These are phyloP conservation scores for Boletales sp. DNA, from an alignment of 768 basidiomycete species.

Conservation along the genomic window DNA sequence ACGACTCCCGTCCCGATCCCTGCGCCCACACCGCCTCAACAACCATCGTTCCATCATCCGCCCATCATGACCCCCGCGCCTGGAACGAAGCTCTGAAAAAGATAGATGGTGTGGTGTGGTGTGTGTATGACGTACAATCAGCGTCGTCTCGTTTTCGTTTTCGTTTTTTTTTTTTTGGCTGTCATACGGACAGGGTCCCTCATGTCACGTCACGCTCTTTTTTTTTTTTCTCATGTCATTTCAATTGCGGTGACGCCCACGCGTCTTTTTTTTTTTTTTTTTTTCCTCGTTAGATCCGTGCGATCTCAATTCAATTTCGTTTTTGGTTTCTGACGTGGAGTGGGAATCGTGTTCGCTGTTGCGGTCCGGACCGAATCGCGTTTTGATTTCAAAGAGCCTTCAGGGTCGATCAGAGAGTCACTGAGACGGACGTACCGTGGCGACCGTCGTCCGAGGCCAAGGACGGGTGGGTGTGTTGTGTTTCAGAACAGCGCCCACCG, in stretches of 20 bases:
- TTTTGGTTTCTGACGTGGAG: not conserved
- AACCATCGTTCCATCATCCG: conserved; percentile 22
- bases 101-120: conserved; percentile 1
- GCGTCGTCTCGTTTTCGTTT: no score
- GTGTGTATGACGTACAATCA: conserved; percentile 13
- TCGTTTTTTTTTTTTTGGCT: not conserved
- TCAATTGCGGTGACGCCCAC: not conserved
- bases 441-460: no score
- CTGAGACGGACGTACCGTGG: no score
- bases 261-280: no score
- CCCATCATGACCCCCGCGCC: conserved; percentile 28
- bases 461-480: no score
- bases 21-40: conserved; percentile 13
- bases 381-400: no score
- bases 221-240: conserved; percentile 19
- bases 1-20: conserved; percentile 19
- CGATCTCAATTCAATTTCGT: conserved; percentile 8
- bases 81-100: conserved; percentile 29
- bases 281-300: not conserved
- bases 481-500: no score
- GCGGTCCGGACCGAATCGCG: no score
- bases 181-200: not conserved
- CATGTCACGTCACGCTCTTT: no score
- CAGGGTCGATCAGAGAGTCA: no score
- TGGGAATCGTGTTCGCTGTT: not conserved